phyloP scores from a whole-genome alignment of 2,329 filamentous ascomycete species.

The Cyanodermella asteris region DNA sequence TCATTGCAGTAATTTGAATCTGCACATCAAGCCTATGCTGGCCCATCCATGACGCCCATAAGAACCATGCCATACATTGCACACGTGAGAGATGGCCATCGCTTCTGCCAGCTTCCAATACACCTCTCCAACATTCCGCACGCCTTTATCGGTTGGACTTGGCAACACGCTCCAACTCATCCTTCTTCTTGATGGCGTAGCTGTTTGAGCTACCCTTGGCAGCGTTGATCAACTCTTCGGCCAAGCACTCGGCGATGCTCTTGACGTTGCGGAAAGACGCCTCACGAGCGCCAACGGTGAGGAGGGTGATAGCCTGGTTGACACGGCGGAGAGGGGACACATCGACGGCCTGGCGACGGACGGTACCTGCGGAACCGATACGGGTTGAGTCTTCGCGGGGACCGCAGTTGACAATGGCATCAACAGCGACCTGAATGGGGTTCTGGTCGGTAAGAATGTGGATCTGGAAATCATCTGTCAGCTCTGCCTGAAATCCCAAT shows the following conservation, averaged over 20 bases:
- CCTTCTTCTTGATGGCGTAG: conserved; percentile 99
- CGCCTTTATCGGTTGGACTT: conserved; percentile 99
- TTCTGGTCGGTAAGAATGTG: conserved; percentile 99
- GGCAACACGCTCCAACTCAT: conserved; percentile 99
- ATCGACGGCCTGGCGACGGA: conserved; percentile 99
- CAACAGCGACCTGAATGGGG: conserved; percentile 98
- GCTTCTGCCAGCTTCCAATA: not conserved
- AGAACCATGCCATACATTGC: no score
- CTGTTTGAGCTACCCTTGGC: conserved; percentile 99
- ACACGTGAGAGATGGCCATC: no score
- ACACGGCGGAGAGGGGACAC: conserved; percentile 97
- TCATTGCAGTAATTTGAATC: no score
- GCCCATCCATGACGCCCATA: no score
- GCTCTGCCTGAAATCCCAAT: not conserved
- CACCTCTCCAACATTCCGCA: not conserved
- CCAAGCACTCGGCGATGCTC: conserved; percentile 97
- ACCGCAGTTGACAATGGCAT: conserved; percentile 99
- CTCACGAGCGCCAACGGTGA: conserved; percentile 97
- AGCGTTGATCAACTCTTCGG: conserved; percentile 99
- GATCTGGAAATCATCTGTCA: conserved; percentile 48
- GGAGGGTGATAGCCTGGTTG: conserved; percentile 98
- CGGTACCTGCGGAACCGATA: conserved; percentile 98
- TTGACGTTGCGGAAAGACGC: conserved; percentile 99
- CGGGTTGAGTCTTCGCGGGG: conserved; percentile 99
- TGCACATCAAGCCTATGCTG: no score